Conservation (phyloP, 306 rosid genomes). For the Cucumis hystrix region DNA sequence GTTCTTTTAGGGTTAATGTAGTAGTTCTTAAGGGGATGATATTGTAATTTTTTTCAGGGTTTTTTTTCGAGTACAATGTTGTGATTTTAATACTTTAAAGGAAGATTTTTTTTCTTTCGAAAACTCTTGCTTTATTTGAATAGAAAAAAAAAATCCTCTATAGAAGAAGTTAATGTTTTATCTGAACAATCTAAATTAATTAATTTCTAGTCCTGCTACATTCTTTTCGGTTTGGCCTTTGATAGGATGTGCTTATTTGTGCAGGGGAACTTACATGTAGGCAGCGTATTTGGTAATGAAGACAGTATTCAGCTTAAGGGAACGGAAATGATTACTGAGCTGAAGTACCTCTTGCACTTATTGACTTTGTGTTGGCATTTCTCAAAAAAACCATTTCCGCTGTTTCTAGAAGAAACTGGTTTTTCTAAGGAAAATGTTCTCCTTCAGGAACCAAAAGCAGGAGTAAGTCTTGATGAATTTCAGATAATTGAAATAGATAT, state of each 20-base stretch:
- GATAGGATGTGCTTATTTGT: constrained; percentile 1
- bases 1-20: background rate
- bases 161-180: background rate
- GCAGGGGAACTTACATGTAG: constrained; percentile 74
- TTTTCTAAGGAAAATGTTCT: constrained; percentile 59
- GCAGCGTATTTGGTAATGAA: constrained; percentile 57
- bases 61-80: background rate
- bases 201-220: background rate
- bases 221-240: constrained; percentile 1
- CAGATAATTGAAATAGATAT: background rate
- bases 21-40: background rate
- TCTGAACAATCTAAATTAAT: background rate
- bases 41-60: background rate
- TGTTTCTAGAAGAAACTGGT: constrained; percentile 79
- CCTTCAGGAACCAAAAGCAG: constrained; percentile 90
- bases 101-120: background rate
- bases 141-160: background rate
- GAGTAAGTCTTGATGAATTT: constrained; percentile 41
- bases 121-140: background rate
- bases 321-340: constrained; percentile 46
- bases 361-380: constrained; percentile 90
- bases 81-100: background rate
- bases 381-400: constrained; percentile 69
- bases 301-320: constrained; percentile 67
- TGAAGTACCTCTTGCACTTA: constrained; percentile 56